phyloP scores from a whole-genome alignment of 768 basidiomycete species.

The Ephemerocybe angulata region DNA sequence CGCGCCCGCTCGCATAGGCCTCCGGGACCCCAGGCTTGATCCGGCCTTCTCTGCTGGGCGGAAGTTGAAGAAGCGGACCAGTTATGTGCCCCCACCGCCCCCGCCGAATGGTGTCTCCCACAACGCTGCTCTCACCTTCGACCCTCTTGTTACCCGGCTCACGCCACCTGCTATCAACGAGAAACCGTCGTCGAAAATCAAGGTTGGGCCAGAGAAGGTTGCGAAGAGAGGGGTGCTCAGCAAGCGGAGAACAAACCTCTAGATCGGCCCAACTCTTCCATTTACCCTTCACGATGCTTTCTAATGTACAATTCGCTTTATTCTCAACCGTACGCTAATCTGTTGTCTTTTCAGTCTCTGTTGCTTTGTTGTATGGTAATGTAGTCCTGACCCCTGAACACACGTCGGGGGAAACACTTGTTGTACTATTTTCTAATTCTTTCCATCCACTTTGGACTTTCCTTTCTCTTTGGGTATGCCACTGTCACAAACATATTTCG shows the following conservation, averaged over 20 bases:
- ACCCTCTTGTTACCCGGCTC: slow-evolving; percentile 20
- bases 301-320: not conserved
- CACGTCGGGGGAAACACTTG: too few species aligned
- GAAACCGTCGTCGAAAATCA: not conserved
- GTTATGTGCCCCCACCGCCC: not conserved
- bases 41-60: slow-evolving; percentile 17
- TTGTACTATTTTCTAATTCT: too few species aligned
- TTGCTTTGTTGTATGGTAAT: not conserved
- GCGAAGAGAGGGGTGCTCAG: slow-evolving; percentile 40
- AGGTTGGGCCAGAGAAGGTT: slow-evolving; percentile 19
- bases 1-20: slow-evolving; percentile 5
- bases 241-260: slow-evolving; percentile 39
- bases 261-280: not conserved
- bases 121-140: slow-evolving; percentile 10
- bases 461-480: not conserved
- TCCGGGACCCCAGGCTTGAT: slow-evolving; percentile 8
- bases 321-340: too few species aligned
- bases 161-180: slow-evolving; percentile 17
- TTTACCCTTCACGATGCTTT: not conserved
- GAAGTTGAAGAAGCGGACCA: slow-evolving; percentile 27
- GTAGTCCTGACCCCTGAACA: too few species aligned
- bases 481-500: not conserved
- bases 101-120: not conserved
- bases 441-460: not conserved
- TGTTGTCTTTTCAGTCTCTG: not conserved